Base-by-base conservation (phyloP, 768 basidiomycete species). In the Russula ochroleuca region DNA sequence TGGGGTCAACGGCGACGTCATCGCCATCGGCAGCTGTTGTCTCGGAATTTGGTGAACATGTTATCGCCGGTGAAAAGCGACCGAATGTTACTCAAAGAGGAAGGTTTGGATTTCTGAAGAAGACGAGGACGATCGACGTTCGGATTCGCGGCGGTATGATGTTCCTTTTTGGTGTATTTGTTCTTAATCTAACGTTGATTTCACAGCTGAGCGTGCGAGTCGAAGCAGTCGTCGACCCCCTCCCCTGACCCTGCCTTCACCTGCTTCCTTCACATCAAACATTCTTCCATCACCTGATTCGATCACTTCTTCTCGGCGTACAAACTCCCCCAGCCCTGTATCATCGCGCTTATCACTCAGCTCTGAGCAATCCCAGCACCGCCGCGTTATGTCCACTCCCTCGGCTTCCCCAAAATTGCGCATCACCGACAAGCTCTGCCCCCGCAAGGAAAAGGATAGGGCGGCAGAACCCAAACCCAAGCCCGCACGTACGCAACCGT, bases 401-500 rank as follows among this genome's bases (percentile, higher is more conserved):
- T 19, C 63, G 0, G 40, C 38, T 7, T 43, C 58, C 13, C 25
- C 63, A n/a, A 64, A 61, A 45, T 25, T 55, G 2, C 63, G 59
- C 38, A 60, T 60, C 5, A 15, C 63, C 14, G 63, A 61, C 31
- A 64, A 45, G 59, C 28, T 64, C 4, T 64, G 53, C 33, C 9
- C 59, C 8, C 63, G 63, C 21, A 64, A 51, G 28, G 63, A 61
- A 31, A 64, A 50, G 49, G 63, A 55, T 10, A 64, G 37, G 28
- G 47, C 15, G 14, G 52, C 15, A 17, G 58, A 59, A 14, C 33
- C 54, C 7, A 61, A 49, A 23, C 63, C 64, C 17, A 61, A 51
- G 28, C 61, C 67, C 14, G 57, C 67, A 14, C 67, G 67, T 28
- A 68, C 67, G 1, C 67, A 68, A 57, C 67, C 67, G 31, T 68